Conservation (phyloP, 768 basidiomycete genomes). For the Boletus rubescentipes region DNA sequence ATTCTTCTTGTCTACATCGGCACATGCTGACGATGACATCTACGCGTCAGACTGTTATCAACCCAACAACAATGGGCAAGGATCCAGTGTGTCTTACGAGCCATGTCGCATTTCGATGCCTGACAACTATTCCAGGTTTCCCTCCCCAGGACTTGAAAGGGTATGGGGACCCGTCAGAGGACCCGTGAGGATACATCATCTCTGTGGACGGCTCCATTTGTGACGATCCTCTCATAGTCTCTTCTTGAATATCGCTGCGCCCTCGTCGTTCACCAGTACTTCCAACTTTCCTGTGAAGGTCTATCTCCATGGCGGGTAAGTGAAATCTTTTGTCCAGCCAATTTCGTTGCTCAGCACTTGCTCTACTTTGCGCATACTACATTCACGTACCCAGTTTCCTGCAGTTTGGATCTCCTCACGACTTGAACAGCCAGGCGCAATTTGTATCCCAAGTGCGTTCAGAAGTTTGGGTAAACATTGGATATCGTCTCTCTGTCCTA, state of each 20-base stretch:
- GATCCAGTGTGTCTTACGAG: conserved; percentile 36
- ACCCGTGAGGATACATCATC: conserved; percentile 44
- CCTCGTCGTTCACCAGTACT: conserved; percentile 41
- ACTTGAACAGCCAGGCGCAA: conserved; percentile 59
- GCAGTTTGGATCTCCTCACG: conserved; percentile 77
- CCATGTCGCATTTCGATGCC: neutral
- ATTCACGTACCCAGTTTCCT: conserved; percentile 50
- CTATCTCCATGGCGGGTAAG: conserved; percentile 76
- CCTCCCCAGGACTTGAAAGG: conserved; percentile 61
- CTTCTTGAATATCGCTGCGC: conserved; percentile 63
- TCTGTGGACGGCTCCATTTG: neutral
- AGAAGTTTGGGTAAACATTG: conserved; percentile 74
- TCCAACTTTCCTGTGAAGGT: conserved; percentile 62
- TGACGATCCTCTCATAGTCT: conserved; percentile 37
- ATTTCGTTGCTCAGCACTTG: neutral
- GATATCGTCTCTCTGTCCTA: conserved; percentile 71
- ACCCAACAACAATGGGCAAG: conserved; percentile 62
- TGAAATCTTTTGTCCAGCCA: neutral
- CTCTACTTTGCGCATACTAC: neutral
- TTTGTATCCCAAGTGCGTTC: conserved; percentile 59
- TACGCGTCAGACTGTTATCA: conserved; percentile 51
- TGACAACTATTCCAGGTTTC: conserved; percentile 33
- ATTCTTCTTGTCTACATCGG: neutral
- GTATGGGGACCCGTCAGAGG: conserved; percentile 63
- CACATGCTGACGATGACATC: neutral